Base-by-base conservation (phyloP, 2,329 filamentous ascomycete genomes). In the Rutstroemia sp. region DNA sequence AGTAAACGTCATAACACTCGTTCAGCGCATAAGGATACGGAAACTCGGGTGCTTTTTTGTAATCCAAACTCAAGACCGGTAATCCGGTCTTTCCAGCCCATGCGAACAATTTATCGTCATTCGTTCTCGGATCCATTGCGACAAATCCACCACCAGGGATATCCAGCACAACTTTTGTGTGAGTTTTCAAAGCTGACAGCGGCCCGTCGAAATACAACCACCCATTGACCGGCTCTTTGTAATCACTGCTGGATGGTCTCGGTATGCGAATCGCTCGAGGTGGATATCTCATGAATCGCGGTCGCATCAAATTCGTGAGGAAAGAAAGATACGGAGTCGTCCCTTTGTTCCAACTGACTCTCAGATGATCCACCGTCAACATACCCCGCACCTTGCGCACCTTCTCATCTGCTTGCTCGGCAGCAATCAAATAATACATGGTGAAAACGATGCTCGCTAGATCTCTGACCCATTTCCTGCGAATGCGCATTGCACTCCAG, bases 201-300 rank as follows among this genome's bases (percentile, higher is more conserved):
- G 92, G 87, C 0, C 94, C 94, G 66, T 97, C 90, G 65, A 92
- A 99, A 71, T 96, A 99, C 34, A 99, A 76, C 92, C 92, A 97
- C 1, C 82, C 92, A 56, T 83, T 79, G 0, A 96, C 84, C 0
- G 90, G 87, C 42, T 95, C 90, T 53, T 79, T 85, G 71, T 96
- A 96, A 60, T 89, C 84, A 61, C 90, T 96, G 38, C 83, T 82
- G 25, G 77, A 74, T 0, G 94, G 94, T 41, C 94, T 78, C 0
- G 89, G 86, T 59, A 99, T 96, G 19, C 90, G 81, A 51, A 97
- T 84, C 54, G 86, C 84, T 48, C 92, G 81, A 2, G 94, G 91
- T 5, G 86, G 83, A 75, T 92, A 95, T 58, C 81, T 82, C 64
- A 88, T 92, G 61, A 95, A 82, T 17, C 87, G 81, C 1, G 92